These are phyloP conservation scores for Russula sp. DNA, from an alignment of 768 basidiomycete genomes.

Conservation along the genomic window DNA sequence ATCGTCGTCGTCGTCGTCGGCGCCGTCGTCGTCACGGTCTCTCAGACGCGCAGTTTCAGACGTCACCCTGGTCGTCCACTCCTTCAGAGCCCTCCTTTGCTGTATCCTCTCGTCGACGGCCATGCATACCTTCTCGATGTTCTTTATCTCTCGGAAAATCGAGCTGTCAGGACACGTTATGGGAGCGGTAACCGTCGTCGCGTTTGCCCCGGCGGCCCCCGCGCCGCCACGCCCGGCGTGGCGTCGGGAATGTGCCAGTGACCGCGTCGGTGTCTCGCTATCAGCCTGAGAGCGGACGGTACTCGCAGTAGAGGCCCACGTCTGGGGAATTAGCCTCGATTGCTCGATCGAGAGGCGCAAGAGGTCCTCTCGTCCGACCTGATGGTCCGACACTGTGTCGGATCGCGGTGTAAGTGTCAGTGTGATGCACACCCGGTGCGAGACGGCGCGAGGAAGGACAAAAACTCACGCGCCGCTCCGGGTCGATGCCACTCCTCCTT, in stretches of 20 bases:
- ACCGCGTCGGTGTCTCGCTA: neutral
- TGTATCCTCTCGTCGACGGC: constrained; percentile 9
- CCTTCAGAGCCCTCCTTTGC: neutral
- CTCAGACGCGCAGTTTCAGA: constrained; percentile 7
- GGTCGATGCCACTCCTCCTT: neutral
- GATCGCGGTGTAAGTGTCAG: neutral
- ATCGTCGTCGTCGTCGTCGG: neutral
- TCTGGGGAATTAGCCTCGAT: constrained; percentile 2
- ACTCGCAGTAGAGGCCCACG: neutral
- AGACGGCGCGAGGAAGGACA: neutral
- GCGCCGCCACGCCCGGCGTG: neutral
- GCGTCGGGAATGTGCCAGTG: neutral
- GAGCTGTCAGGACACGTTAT: neutral
- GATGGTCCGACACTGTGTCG: neutral
- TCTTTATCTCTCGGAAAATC: neutral
- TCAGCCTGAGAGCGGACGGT: neutral
- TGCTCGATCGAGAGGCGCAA: neutral
- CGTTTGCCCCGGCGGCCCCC: neutral
- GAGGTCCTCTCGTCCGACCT: neutral
- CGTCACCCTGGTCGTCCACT: constrained; percentile 1
- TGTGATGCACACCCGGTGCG: neutral
- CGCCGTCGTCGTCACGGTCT: neutral
- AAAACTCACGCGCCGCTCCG: neutral
- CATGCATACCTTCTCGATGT: neutral
- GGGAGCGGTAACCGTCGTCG: neutral